phyloP scores from a whole-genome alignment of 2,329 filamentous ascomycete species.

The Ophiostoma australiae region DNA sequence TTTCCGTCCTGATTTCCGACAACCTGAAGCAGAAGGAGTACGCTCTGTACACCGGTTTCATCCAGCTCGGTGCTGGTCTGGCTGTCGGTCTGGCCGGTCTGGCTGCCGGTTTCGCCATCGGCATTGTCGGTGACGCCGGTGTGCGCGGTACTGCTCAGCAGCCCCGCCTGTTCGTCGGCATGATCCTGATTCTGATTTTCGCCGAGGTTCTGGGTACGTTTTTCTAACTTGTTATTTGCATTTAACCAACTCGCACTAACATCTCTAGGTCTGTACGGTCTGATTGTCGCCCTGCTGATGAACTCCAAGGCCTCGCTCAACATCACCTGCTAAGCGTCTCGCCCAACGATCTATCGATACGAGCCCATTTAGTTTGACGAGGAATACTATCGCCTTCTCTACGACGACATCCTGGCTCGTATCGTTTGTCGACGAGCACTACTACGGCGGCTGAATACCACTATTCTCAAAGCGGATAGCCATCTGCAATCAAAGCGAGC shows the following conservation, averaged over 20 bases:
- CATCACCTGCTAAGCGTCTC: constrained; percentile 52
- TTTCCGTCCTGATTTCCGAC: constrained; percentile 81
- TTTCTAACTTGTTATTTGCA: constrained; percentile 11
- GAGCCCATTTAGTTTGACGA: background rate
- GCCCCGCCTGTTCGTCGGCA: constrained; percentile 85
- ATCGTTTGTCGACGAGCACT: background rate
- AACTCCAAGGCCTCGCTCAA: constrained; percentile 81
- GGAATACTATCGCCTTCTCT: background rate
- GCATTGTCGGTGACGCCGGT: constrained; percentile 84
- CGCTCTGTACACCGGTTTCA: constrained; percentile 74
- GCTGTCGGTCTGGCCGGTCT: constrained; percentile 77
- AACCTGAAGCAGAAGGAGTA: constrained; percentile 64
- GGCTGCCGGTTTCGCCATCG: constrained; percentile 80
- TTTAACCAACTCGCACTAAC: constrained; percentile 29
- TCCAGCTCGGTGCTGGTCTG: constrained; percentile 79
- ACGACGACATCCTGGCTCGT: background rate
- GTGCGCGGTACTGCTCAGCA: constrained; percentile 81
- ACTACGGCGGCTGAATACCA: background rate
- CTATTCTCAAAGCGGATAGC: background rate
- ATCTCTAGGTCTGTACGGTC: constrained; percentile 82
- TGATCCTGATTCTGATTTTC: constrained; percentile 99
- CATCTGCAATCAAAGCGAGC: constrained; percentile 11
- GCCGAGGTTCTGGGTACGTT: constrained; percentile 90
- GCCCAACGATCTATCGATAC: constrained; percentile 14
- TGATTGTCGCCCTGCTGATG: constrained; percentile 98